A percentile compares a stretch with the other conserved stretches of the same genome.
Conservation (phyloP, 202 grass and related monocot species). For the Miscanthus sacchariflorus region DNA sequence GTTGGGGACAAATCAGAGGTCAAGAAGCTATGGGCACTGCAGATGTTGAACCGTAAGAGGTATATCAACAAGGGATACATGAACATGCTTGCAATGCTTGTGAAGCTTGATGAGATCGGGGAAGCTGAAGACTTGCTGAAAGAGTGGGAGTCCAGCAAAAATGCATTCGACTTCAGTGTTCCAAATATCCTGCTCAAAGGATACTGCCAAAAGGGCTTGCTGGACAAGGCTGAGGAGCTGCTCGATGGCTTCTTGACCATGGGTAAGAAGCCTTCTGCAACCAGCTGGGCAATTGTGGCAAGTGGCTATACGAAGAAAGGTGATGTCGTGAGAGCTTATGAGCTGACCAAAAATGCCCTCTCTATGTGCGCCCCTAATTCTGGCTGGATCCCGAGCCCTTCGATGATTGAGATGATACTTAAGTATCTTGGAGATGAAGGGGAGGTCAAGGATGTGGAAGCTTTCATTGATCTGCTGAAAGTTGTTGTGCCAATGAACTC, state of each 20-base stretch:
- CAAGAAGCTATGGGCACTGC: conserved; percentile 76
- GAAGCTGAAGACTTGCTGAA: conserved; percentile 81
- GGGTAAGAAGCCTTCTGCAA: conserved; percentile 65
- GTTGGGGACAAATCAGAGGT: conserved; percentile 69
- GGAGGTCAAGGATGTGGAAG: conserved; percentile 60
- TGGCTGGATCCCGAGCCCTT: conserved; percentile 64
- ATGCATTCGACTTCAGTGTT: conserved; percentile 63
- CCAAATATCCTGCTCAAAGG: conserved; percentile 69
- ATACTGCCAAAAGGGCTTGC: conserved; percentile 64
- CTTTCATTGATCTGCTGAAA: conserved; percentile 72
- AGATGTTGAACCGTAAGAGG: conserved; percentile 75
- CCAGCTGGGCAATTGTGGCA: conserved; percentile 76
- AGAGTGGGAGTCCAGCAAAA: conserved; percentile 77
- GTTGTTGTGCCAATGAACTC: conserved; percentile 52
- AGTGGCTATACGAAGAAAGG: conserved; percentile 64
- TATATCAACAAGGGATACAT: conserved; percentile 74
- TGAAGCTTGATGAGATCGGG: conserved; percentile 66
- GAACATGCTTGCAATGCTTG: conserved; percentile 65
- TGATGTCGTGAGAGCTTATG: conserved; percentile 53
- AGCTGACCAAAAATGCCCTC: conserved; percentile 74
- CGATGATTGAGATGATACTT: conserved; percentile 65
- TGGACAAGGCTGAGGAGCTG: conserved; percentile 73
- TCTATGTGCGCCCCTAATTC: conserved; percentile 50
- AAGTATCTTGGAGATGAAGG: conserved; percentile 63
- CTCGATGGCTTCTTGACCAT: conserved; percentile 62